Evolutionary conservation across 768 basidiomycete species (phyloP).

Genomic region (Termitomyces sp.): DNA sequence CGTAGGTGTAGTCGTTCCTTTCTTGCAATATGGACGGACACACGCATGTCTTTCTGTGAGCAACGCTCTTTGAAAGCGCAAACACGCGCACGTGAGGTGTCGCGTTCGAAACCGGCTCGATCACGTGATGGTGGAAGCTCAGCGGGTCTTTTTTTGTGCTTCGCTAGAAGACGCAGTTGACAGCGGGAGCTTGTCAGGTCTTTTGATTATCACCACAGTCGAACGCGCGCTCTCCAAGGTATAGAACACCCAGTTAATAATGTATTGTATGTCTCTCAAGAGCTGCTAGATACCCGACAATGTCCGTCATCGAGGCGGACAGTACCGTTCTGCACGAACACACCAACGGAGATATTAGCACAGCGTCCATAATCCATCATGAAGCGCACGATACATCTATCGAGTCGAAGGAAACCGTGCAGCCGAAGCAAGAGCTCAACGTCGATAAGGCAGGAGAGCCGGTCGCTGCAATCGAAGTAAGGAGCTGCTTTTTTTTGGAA

Average conservation of each 20-base stretch:
- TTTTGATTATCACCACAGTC: neutral
- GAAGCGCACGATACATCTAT: slow-evolving; percentile 8
- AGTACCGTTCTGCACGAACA: slow-evolving; percentile 5
- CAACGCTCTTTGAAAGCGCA: neutral
- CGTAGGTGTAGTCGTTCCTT: neutral
- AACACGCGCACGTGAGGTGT: slow-evolving; percentile 16
- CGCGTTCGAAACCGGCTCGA: slow-evolving; percentile 5
- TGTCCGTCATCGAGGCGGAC: slow-evolving; percentile 16
- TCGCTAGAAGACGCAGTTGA: slow-evolving; percentile 8
- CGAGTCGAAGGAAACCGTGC: slow-evolving; percentile 5
- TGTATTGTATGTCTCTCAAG: slow-evolving; percentile 4
- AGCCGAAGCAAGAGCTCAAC: slow-evolving; percentile 4
- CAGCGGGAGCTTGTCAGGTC: slow-evolving; percentile 1
- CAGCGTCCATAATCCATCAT: neutral
- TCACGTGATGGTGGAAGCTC: slow-evolving; percentile 13
- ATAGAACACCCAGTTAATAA: slow-evolving; percentile 8
- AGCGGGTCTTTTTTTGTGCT: slow-evolving; percentile 6
- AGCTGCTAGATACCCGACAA: slow-evolving; percentile 15
- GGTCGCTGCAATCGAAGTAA: slow-evolving; percentile 11
- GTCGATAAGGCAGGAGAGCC: neutral
- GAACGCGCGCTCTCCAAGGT: slow-evolving; percentile 5
- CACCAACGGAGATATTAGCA: slow-evolving; percentile 8
- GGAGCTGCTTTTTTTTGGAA: neutral
- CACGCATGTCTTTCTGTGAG: neutral
- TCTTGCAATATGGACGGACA: neutral